Percentiles rank a stretch among this genome's conserved stretches.
Evolutionary conservation across 2,329 filamentous ascomycete genomes (phyloP).

Genomic region (Xylariaceae sp.): DNA sequence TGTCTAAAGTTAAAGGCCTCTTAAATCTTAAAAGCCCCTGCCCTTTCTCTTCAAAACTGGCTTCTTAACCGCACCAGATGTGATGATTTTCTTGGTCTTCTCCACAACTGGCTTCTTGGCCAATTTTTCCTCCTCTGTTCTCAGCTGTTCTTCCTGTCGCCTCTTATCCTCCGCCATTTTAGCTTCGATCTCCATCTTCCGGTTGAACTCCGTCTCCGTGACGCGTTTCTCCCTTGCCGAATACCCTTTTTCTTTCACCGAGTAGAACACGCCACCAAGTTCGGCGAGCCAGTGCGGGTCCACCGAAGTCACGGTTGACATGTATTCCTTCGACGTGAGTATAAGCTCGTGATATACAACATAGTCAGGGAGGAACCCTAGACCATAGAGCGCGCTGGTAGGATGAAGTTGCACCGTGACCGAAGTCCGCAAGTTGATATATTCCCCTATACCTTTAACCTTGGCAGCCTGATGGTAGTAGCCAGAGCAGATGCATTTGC

Average conservation of each 20-base stretch:
- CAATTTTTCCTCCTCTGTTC: conserved; percentile 44
- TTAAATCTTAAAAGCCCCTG: conserved; percentile 42
- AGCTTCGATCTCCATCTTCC: conserved; percentile 85
- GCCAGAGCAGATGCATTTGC: conserved; percentile 93
- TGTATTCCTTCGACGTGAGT: conserved; percentile 94
- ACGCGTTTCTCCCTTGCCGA: conserved; percentile 79
- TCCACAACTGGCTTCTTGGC: conserved; percentile 38
- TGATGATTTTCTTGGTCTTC: conserved; percentile 51
- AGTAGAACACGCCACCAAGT: conserved; percentile 94
- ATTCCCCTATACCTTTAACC: conserved; percentile 94
- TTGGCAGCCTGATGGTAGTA: conserved; percentile 98
- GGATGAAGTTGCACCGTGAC: conserved; percentile 93
- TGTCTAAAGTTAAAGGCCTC: no score
- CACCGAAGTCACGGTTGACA: conserved; percentile 92
- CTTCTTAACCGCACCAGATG: conserved; percentile 57
- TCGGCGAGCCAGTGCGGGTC: conserved; percentile 97
- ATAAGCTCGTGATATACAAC: conserved; percentile 98
- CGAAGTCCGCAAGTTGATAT: conserved; percentile 91
- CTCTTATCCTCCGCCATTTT: conserved; percentile 86
- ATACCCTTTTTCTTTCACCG: conserved; percentile 95
- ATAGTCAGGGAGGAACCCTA: conserved; percentile 92
- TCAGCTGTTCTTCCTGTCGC: conserved; percentile 53
- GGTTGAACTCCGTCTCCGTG: conserved; percentile 86
- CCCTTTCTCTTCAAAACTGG: conserved; percentile 52
- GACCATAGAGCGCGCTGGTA: conserved; percentile 85